Evolutionary conservation across 768 basidiomycete species (phyloP).

Genomic region (Leccinum rimulosum): DNA sequence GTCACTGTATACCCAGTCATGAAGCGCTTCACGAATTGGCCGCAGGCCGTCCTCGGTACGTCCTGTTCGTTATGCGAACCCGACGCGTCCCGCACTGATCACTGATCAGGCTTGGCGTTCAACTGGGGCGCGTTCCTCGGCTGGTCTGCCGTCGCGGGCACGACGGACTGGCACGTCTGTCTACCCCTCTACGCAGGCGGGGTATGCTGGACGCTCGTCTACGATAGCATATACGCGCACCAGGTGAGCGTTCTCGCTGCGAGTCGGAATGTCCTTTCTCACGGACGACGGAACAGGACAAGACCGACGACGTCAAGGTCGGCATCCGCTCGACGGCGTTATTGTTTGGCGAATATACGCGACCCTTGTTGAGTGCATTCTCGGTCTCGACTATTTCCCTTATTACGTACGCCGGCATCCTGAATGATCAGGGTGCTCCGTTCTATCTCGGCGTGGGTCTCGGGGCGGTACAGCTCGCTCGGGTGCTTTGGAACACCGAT

Average conservation of each 20-base stretch:
- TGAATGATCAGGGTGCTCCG: constrained; percentile 71
- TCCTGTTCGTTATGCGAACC: background rate
- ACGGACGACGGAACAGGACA: constrained; percentile 58
- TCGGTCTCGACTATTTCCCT: constrained; percentile 71
- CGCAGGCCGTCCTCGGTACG: constrained; percentile 88
- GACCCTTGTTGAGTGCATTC: constrained; percentile 71
- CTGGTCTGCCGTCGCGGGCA: constrained; percentile 89
- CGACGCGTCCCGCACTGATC: too few species aligned
- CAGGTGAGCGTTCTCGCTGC: constrained; percentile 55
- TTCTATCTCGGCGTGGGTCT: constrained; percentile 81
- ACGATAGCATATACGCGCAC: constrained; percentile 97
- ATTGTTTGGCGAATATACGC: constrained; percentile 77
- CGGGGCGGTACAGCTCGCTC: constrained; percentile 72
- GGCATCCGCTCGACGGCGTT: constrained; percentile 95
- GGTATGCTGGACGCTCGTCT: constrained; percentile 91
- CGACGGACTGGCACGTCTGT: constrained; percentile 78
- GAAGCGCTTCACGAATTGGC: constrained; percentile 97
- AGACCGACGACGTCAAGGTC: constrained; percentile 79
- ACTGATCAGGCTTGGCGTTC: constrained; percentile 59
- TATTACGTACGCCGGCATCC: constrained; percentile 73
- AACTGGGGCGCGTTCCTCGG: constrained; percentile 98
- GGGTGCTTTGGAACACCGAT: constrained; percentile 71
- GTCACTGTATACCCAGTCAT: constrained; percentile 93
- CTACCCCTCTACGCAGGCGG: constrained; percentile 89
- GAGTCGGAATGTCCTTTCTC: background rate